Base-by-base conservation (phyloP, 805 yeast species). In the Suhomyces faveliae region DNA sequence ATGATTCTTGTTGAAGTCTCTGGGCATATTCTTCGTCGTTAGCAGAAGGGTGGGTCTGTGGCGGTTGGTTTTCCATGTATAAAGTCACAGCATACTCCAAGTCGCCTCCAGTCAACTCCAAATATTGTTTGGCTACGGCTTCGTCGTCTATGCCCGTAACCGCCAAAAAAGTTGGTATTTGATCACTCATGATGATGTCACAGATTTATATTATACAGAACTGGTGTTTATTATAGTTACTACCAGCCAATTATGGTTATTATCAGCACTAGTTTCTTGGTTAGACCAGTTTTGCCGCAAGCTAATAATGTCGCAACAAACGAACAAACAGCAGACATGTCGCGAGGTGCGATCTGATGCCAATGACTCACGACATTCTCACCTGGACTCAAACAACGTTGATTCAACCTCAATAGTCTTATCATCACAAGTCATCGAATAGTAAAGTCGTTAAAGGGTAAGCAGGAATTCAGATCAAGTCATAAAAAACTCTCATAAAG, bases 81-180 rank as follows among this genome's bases (percentile, higher is more conserved):
- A 94, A 71, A 11, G 89, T 81, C 6, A 94, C 87, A 0, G 99
- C 98, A 17, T 82, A 79, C 48, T 91, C 96, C 27, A 92, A 62
- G 62, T 89, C 81, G 40, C 82, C 81, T 43, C 85, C 90, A 4
- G 92, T 78, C 70, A 92, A 83, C 21, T 85, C 90, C 17, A 94
- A 64, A 60, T 85, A 94, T 55, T 85, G 89, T 45, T 75, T 70
- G 0, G 98, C 98, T 10, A 79, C 69, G 4, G 74, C 76, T 1
- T 79, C 75, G 60, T 87, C 92, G 1, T 81, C 76, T 2, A 81
- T 80, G 19, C 89, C 87, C 0, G 98, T 90, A 46, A 94, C 84
- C 35, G 92, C 91, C 64, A 91, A 73, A 66, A 94, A 94, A 19
- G 84, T 79, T 19, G 87, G 84, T 33, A 88, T 72, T 42, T 73